A percentile compares a stretch with the other conserved stretches of the same genome.
These are phyloP conservation scores for Alloteropsis angusta DNA, from an alignment of 202 grass and related monocot species.

Conservation along the genomic window DNA sequence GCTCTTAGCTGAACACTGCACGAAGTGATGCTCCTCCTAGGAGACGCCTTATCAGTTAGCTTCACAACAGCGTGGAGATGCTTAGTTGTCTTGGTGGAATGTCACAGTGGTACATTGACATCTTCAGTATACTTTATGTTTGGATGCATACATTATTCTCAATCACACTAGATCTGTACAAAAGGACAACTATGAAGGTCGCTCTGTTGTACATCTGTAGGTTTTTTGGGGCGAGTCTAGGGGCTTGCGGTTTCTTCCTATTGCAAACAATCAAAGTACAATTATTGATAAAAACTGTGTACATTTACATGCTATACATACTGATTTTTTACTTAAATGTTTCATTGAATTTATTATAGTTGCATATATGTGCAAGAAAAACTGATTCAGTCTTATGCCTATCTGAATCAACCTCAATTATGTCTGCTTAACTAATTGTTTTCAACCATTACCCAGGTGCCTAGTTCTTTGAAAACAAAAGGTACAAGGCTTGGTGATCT, in stretches of 20 bases:
- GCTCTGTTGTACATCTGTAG: neutral
- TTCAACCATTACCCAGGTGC: conserved; percentile 35
- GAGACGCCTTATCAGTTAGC: neutral
- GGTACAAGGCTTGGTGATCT: conserved; percentile 38
- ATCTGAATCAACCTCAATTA: neutral
- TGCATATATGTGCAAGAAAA: neutral
- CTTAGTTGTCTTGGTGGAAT: neutral
- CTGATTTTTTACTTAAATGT: neutral
- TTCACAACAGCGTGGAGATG: neutral
- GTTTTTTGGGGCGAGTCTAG: neutral
- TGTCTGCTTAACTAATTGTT: neutral
- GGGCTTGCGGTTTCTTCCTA: neutral
- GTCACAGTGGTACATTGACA: neutral
- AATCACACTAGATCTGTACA: neutral
- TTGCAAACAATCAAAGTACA: neutral
- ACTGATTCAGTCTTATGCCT: neutral
- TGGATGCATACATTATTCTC: neutral
- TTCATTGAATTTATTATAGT: neutral
- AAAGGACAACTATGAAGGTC: neutral
- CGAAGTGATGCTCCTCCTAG: neutral
- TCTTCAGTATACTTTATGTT: neutral
- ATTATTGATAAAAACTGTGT: neutral
- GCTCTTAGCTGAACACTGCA: neutral
- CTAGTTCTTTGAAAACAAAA: conserved; percentile 40
- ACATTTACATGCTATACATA: neutral